These are phyloP conservation scores for Discostella stelligeroides DNA, from an alignment of 108 stramenopile genomes.

Conservation along the genomic window DNA sequence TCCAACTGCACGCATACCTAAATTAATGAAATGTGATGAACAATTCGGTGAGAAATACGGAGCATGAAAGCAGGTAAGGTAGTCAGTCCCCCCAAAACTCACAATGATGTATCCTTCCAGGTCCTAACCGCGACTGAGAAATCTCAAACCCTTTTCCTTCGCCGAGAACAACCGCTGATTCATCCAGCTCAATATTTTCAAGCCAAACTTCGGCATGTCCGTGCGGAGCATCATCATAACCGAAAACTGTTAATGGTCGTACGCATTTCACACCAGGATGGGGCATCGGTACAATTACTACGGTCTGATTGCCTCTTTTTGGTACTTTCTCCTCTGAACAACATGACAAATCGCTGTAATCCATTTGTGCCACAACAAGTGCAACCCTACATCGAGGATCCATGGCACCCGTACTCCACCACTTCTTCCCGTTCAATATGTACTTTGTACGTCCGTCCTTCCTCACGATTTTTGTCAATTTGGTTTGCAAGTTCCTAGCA, in stretches of 20 bases:
- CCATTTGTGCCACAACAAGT: constrained; percentile 85
- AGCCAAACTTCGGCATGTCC: constrained; percentile 92
- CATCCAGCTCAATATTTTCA: constrained; percentile 50
- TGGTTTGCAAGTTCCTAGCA: constrained; percentile 89
- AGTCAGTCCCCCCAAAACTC: background rate
- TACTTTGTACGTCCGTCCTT: constrained; percentile 45
- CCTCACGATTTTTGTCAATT: constrained; percentile 39
- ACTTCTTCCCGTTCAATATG: constrained; percentile 83
- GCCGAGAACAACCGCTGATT: constrained; percentile 72
- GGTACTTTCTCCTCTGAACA: constrained; percentile 13
- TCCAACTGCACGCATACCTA: constrained; percentile 92
- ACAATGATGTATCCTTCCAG: constrained; percentile 98
- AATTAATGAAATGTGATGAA: background rate
- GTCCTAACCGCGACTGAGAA: constrained; percentile 94
- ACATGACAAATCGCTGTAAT: constrained; percentile 37
- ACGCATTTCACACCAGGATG: constrained; percentile 76
- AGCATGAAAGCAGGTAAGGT: constrained; percentile 1
- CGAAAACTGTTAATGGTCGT: constrained; percentile 91
- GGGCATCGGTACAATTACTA: constrained; percentile 80
- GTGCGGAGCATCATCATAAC: constrained; percentile 94
- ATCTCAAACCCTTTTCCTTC: constrained; percentile 95
- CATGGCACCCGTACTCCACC: constrained; percentile 94
- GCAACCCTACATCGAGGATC: constrained; percentile 91
- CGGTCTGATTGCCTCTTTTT: constrained; percentile 65
- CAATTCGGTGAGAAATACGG: background rate